These are phyloP conservation scores for Termitomyces sp. DNA, from an alignment of 768 basidiomycete genomes.

Conservation along the genomic window DNA sequence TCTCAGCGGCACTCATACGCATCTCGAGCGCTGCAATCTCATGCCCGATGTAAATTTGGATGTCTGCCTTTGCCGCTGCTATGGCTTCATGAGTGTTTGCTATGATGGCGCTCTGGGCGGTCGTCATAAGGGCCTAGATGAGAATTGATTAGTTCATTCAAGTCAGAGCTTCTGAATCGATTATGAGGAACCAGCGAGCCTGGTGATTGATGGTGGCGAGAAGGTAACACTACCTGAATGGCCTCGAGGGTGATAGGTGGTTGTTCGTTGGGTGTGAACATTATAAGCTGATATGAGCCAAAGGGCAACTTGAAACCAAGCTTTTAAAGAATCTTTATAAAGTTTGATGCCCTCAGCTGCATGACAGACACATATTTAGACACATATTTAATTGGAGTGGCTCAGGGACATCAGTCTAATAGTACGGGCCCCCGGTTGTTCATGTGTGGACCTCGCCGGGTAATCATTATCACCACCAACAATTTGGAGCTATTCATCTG, in stretches of 20 bases:
- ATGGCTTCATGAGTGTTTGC: background rate
- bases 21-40: background rate
- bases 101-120: background rate
- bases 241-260: background rate
- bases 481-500: too few relatives aligned
- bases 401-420: too few relatives aligned
- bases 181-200: background rate
- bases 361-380: too few relatives aligned
- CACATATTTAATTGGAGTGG: too few relatives aligned
- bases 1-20: background rate
- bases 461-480: too few relatives aligned
- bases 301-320: too few relatives aligned
- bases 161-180: background rate
- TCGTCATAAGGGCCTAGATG: background rate
- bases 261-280: background rate
- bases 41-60: too few relatives aligned
- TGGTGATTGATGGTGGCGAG: too few relatives aligned
- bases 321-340: background rate
- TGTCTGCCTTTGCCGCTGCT: background rate
- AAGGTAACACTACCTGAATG: background rate
- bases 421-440: too few relatives aligned
- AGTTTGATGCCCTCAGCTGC: too few relatives aligned
- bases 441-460: too few relatives aligned
- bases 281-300: background rate
- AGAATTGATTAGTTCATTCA: background rate